Evolutionary conservation across 345 rosid species (phyloP).

Genomic region (Xanthoceras sorbifolium): DNA sequence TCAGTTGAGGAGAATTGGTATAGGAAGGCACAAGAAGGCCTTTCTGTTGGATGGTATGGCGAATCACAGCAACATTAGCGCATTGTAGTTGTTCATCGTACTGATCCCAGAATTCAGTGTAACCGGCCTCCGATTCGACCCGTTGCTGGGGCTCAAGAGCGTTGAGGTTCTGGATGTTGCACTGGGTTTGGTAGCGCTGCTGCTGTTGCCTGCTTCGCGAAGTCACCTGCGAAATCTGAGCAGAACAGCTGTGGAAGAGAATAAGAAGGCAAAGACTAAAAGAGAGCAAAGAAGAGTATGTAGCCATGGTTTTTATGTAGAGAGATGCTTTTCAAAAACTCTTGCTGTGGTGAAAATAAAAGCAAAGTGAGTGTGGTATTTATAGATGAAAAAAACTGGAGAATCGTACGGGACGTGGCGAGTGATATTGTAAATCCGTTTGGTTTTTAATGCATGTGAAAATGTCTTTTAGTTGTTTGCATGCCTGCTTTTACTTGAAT

Average conservation of each 20-base stretch:
- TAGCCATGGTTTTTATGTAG: background rate
- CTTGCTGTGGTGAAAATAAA: background rate
- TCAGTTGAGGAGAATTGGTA: constrained; percentile 35
- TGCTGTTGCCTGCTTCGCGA: constrained; percentile 9
- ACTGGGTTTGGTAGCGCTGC: constrained; percentile 27
- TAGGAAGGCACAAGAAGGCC: constrained; percentile 51
- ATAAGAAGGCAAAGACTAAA: constrained; percentile 11
- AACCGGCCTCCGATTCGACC: background rate
- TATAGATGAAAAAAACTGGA: background rate
- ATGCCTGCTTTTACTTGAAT: background rate
- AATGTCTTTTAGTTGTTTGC: background rate
- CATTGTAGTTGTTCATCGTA: constrained; percentile 41
- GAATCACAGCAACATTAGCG: constrained; percentile 37
- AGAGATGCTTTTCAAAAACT: no score
- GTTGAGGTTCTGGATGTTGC: constrained; percentile 34
- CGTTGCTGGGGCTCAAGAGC: constrained; percentile 35
- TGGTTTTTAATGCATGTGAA: constrained; percentile 1
- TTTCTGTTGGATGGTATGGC: background rate
- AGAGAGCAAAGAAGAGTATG: background rate
- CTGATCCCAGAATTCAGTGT: constrained; percentile 46
- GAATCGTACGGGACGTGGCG: background rate
- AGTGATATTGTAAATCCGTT: no score
- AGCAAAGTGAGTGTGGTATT: background rate
- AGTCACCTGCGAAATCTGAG: constrained; percentile 1
- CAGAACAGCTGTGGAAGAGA: constrained; percentile 5